Evolutionary conservation across 805 yeast species (phyloP).

Genomic region (Saturnispora besseyi): DNA sequence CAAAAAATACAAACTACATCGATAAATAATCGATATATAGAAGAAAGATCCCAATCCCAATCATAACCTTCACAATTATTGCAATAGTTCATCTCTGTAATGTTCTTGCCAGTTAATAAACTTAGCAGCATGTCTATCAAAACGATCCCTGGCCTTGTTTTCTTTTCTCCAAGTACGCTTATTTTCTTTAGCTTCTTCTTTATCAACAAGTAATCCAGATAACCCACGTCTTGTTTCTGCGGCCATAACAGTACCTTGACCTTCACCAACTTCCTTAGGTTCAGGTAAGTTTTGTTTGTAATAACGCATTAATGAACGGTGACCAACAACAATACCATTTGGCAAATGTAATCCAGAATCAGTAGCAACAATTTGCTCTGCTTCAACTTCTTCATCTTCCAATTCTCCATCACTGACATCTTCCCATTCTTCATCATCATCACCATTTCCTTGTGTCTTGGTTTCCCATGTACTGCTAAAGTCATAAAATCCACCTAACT

Average conservation of each 20-base stretch:
- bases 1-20: neutral
- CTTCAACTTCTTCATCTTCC: conserved; percentile 26
- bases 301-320: conserved; percentile 63
- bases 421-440: conserved; percentile 27
- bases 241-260: conserved; percentile 65
- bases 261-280: conserved; percentile 46
- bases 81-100: conserved; percentile 65
- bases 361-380: conserved; percentile 24
- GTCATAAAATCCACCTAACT: conserved; percentile 76
- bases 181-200: conserved; percentile 32
- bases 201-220: conserved; percentile 24
- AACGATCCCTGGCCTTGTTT: conserved; percentile 39
- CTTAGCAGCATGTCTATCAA: conserved; percentile 50
- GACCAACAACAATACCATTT: conserved; percentile 72
- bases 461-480: conserved; percentile 56
- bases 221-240: conserved; percentile 61
- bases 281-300: conserved; percentile 55
- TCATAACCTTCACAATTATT: conserved; percentile 13
- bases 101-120: conserved; percentile 78
- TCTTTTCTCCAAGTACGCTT: conserved; percentile 59
- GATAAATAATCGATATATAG: neutral
- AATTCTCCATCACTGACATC: conserved; percentile 29
- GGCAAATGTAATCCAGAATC: conserved; percentile 68
- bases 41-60: neutral
- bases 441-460: conserved; percentile 23